Evolutionary conservation across 305 asterid species (phyloP).

Genomic region (Striga hermonthica): DNA sequence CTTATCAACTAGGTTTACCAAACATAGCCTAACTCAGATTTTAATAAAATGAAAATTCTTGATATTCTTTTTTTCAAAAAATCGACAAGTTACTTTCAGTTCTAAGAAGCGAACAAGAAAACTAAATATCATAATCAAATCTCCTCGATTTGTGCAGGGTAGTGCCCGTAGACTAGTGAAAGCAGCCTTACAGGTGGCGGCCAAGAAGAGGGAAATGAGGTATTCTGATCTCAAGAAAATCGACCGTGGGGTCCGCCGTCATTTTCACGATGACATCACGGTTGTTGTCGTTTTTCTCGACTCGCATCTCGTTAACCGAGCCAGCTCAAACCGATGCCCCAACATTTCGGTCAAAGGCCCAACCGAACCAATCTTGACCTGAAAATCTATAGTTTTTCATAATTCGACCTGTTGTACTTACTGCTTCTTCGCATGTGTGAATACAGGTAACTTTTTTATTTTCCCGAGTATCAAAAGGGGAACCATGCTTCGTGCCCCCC

Average conservation of each 20-base stretch:
- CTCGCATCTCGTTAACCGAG: conserved; percentile 64
- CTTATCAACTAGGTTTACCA: no score
- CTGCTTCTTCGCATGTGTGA: conserved; percentile 30
- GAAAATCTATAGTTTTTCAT: conserved; percentile 29
- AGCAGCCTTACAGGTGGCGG: conserved; percentile 78
- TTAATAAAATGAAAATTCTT: no score
- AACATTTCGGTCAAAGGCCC: conserved; percentile 65
- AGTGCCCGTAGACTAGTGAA: conserved; percentile 82
- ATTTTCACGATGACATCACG: conserved; percentile 93
- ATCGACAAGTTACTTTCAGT: not conserved
- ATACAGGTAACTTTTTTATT: conserved; percentile 42
- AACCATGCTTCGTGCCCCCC: conserved; percentile 3
- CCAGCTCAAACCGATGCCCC: conserved; percentile 50
- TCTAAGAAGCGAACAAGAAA: not conserved
- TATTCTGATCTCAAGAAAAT: conserved; percentile 87
- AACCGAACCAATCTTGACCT: conserved; percentile 36
- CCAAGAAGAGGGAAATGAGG: conserved; percentile 93
- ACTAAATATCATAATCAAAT: not conserved
- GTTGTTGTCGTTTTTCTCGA: conserved; percentile 72
- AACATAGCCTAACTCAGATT: no score
- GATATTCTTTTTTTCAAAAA: no score
- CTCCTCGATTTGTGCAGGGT: conserved; percentile 50
- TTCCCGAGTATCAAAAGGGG: conserved; percentile 30
- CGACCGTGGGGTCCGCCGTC: conserved; percentile 84
- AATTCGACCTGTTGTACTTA: conserved; percentile 32